phyloP scores from a whole-genome alignment of 2,329 filamentous ascomycete species.

The Phoma sp. region DNA sequence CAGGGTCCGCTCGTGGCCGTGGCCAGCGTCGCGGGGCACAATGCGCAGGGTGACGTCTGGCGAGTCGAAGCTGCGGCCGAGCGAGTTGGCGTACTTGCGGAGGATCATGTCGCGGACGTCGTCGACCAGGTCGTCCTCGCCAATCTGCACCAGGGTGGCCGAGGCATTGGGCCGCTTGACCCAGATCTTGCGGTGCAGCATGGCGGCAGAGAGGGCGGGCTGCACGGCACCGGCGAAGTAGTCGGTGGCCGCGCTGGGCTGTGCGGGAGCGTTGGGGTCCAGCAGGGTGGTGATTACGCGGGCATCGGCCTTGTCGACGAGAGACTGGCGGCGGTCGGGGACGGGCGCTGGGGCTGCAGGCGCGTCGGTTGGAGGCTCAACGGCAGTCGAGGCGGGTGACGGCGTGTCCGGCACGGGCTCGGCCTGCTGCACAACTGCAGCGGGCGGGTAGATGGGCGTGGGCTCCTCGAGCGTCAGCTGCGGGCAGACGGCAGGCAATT shows the following conservation, averaged over 20 bases:
- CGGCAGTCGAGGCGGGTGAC: slow-evolving; percentile 19
- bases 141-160: slow-evolving; percentile 82
- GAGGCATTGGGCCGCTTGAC: slow-evolving; percentile 86
- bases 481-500: slow-evolving; percentile 2
- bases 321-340: slow-evolving; percentile 50
- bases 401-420: slow-evolving; percentile 13
- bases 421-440: slow-evolving; percentile 7
- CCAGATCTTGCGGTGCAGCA: slow-evolving; percentile 82
- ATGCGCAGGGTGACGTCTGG: slow-evolving; percentile 87
- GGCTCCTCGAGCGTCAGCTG: slow-evolving; percentile 42
- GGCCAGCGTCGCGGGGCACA: slow-evolving; percentile 65
- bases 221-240: slow-evolving; percentile 45
- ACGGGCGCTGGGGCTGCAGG: slow-evolving; percentile 41
- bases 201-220: slow-evolving; percentile 37
- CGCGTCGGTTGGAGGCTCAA: slow-evolving; percentile 4
- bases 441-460: slow-evolving; percentile 38
- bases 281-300: slow-evolving; percentile 60
- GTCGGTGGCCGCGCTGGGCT: slow-evolving; percentile 40
- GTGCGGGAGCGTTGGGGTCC: slow-evolving; percentile 48
- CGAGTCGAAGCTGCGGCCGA: slow-evolving; percentile 86
- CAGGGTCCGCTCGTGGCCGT: slow-evolving; percentile 68
- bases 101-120: slow-evolving; percentile 92
- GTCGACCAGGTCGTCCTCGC: slow-evolving; percentile 90
- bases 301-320: slow-evolving; percentile 49
- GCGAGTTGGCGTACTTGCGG: slow-evolving; percentile 90